These are phyloP conservation scores for Glaciozyma martinii DNA, from an alignment of 768 basidiomycete species.

Conservation along the genomic window DNA sequence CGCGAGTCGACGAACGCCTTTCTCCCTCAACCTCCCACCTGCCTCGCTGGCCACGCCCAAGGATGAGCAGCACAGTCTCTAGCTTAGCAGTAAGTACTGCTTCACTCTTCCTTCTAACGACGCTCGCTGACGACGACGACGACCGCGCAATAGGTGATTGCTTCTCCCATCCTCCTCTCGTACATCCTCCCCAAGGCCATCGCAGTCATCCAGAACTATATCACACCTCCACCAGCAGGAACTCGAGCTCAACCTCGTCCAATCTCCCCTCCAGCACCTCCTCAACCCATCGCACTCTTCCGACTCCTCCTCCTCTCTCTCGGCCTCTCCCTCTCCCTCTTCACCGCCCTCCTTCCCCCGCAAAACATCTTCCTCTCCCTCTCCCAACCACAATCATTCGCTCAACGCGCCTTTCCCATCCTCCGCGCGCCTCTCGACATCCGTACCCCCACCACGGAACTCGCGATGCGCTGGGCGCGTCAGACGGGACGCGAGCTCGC, in stretches of 20 bases:
- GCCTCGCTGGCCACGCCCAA: too few species aligned
- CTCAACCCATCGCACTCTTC: slow-evolving; percentile 3
- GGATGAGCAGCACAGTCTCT: too few species aligned
- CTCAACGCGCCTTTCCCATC: slow-evolving; percentile 11
- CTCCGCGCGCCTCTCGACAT: slow-evolving; percentile 25
- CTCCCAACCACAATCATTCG: slow-evolving; percentile 14
- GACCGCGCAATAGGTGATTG: too few species aligned
- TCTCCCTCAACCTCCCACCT: too few species aligned
- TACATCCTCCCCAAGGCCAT: slow-evolving; percentile 2
- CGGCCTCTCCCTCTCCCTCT: background rate
- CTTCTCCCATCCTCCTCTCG: too few species aligned
- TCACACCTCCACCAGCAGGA: slow-evolving; percentile 14
- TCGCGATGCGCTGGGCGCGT: slow-evolving; percentile 4
- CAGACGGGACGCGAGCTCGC: background rate
- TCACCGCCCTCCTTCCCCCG: background rate
- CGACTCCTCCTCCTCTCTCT: slow-evolving; percentile 17
- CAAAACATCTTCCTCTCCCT: slow-evolving; percentile 26
- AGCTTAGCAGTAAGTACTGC: too few species aligned
- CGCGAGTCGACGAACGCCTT: background rate
- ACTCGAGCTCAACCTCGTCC: background rate
- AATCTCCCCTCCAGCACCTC: background rate
- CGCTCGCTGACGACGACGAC: too few species aligned
- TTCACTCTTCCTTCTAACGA: too few species aligned
- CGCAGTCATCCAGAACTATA: background rate
- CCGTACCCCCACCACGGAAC: slow-evolving; percentile 20